Evolutionary conservation across 371 early-diverging fungal genomes (phyloP), one percentile per base, ranked within the genome.

Genomic region (Apophysomyces trapeziformis): DNA sequence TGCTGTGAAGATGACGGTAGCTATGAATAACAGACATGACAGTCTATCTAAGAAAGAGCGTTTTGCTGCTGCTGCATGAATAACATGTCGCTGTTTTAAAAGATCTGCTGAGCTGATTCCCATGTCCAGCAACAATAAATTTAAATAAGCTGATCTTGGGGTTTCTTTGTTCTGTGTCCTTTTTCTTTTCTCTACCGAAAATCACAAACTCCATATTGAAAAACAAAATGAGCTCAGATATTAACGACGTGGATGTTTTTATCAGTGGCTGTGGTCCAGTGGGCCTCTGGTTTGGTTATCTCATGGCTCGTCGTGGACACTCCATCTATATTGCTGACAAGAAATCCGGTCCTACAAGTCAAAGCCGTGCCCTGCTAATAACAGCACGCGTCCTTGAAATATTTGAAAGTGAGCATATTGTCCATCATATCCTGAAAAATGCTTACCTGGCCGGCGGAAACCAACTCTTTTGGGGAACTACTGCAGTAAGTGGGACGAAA

Each of bases 211-310:
- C 32, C 32, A 26, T 26, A 26, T 26, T 0, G 32, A 26, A 3
- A 21, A 26, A 26, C 32, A 2, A 13, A 47, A 47, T 47, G 47
- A 13, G 3, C 7, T 47, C 47, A 9, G 47, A 47, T 14, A 47
- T 14, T 47, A 13, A 14, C 47, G 4, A 11, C 38, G 70, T 69
- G 8, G 83, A 82, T 54, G 65, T 77, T 32, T 26, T 82, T 39
- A 67, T 82, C 43, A 68, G 70, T 68, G 83, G 83, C 35, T 79
- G 80, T 38, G 83, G 83, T 6, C 83, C 83, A 5, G 77, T 76
- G 12, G 83, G 83, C n/a, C 65, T 74, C 0, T 82, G 71, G 26
- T 72, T 79, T 64, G 73, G 78, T 5, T 79, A 79, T 37, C 65
- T 66, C 57, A 68, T 82, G 68, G 66, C 67, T 5, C 38, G 46